A percentile compares a stretch with the other conserved stretches of the same genome.
Evolutionary conservation across 2,329 filamentous ascomycete genomes (phyloP).

Genomic region (Alternaria infectoria): DNA sequence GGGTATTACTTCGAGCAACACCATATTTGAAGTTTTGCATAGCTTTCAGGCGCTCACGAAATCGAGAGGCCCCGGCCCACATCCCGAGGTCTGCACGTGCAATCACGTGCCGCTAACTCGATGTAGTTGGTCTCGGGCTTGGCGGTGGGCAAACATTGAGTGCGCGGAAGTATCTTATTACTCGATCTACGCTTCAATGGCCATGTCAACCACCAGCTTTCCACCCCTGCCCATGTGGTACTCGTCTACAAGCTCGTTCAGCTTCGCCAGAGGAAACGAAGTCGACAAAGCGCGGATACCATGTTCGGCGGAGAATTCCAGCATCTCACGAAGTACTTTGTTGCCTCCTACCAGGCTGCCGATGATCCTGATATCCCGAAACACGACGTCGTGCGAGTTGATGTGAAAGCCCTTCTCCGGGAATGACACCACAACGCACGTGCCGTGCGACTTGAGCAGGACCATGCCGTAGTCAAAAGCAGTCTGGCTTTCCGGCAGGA

Average conservation of each 20-base stretch:
- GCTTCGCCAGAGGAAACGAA: slow-evolving; percentile 41
- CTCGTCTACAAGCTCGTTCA: slow-evolving; percentile 54
- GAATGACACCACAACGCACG: slow-evolving; percentile 57
- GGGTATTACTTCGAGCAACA: neutral
- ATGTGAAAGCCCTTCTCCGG: slow-evolving; percentile 53
- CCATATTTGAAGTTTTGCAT: neutral
- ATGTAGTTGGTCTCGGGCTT: neutral
- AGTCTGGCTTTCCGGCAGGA: slow-evolving; percentile 55
- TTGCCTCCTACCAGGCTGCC: slow-evolving; percentile 54
- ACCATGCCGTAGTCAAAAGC: slow-evolving; percentile 57
- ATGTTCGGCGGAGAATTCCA: slow-evolving; percentile 49
- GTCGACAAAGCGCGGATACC: slow-evolving; percentile 44
- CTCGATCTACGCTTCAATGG: slow-evolving; percentile 16
- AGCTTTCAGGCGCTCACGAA: neutral
- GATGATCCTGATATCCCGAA: slow-evolving; percentile 52
- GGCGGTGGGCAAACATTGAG: neutral
- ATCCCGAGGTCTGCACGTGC: too few relatives aligned
- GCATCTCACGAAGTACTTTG: slow-evolving; percentile 48
- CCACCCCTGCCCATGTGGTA: slow-evolving; percentile 55
- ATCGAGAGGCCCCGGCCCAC: neutral
- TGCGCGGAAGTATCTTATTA: neutral
- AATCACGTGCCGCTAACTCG: too few relatives aligned
- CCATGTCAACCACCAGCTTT: slow-evolving; percentile 54
- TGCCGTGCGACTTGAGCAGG: slow-evolving; percentile 54
- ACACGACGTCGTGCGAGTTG: slow-evolving; percentile 53